Evolutionary conservation across 2,329 filamentous ascomycete genomes (phyloP).

Genomic region (Botrytis paeoniae): DNA sequence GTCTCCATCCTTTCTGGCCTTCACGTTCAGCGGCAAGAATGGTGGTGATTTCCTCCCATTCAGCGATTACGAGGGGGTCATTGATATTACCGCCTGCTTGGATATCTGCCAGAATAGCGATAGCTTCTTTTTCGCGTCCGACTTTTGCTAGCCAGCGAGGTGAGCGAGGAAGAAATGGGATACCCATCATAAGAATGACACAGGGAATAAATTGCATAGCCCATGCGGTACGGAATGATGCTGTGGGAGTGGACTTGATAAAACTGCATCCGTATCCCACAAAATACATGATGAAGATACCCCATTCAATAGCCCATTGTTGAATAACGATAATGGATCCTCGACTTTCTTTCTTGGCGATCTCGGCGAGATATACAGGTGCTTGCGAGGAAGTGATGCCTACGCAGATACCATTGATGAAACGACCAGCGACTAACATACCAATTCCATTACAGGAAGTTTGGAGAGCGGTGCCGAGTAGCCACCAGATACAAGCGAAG

Average conservation of each 20-base stretch:
- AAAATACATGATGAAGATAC: conserved; percentile 61
- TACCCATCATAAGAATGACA: conserved; percentile 42
- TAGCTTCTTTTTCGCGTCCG: conserved; percentile 45
- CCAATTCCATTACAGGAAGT: conserved; percentile 38
- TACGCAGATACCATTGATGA: conserved; percentile 62
- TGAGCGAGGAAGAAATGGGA: conserved; percentile 48
- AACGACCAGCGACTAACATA: conserved; percentile 50
- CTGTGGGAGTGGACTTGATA: conserved; percentile 39
- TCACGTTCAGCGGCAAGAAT: conserved; percentile 37
- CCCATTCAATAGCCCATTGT: conserved; percentile 71
- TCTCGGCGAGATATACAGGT: conserved; percentile 64
- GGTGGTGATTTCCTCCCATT: conserved; percentile 52
- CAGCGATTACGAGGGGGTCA: conserved; percentile 54
- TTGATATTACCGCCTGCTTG: conserved; percentile 54
- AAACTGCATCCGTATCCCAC: conserved; percentile 47
- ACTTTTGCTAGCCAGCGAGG: conserved; percentile 52
- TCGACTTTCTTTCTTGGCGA: conserved; percentile 54
- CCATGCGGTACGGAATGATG: conserved; percentile 52
- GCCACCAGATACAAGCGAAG: conserved; percentile 23
- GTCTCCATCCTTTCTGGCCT: conserved; percentile 38
- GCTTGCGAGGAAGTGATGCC: conserved; percentile 65
- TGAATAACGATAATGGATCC: conserved; percentile 68
- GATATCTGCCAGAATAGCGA: conserved; percentile 51
- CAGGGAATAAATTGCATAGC: conserved; percentile 48
- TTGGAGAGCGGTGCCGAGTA: conserved; percentile 21